Evolutionary conservation across 306 rosid genomes (phyloP).

Genomic region (Malus fusca): DNA sequence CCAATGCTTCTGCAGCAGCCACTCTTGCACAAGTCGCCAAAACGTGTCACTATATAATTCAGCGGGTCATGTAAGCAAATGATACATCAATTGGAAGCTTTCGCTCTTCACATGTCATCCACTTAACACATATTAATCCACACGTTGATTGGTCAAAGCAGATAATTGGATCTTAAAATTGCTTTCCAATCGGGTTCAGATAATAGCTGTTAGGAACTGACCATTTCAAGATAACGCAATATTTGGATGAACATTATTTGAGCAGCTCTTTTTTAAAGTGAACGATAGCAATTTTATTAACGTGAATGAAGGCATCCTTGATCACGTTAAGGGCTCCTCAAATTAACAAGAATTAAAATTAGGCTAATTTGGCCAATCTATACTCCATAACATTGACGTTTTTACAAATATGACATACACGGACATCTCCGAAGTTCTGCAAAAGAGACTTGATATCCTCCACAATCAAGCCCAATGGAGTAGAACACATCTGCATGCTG

Average conservation of each 20-base stretch:
- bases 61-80: too few species aligned
- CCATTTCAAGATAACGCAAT: not conserved
- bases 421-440: too few species aligned
- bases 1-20: not conserved
- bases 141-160: not conserved
- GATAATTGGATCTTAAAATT: not conserved
- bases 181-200: not conserved
- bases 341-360: too few species aligned
- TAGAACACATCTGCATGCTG: too few species aligned
- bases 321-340: too few species aligned
- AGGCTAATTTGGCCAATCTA: too few species aligned
- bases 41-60: not conserved
- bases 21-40: not conserved
- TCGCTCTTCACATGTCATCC: not conserved
- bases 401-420: too few species aligned
- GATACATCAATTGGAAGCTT: not conserved
- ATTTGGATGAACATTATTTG: not conserved
- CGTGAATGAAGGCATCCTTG: too few species aligned
- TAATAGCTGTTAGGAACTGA: not conserved
- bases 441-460: too few species aligned
- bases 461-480: too few species aligned
- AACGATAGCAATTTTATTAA: too few species aligned
- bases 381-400: too few species aligned
- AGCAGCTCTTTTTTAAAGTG: not conserved
- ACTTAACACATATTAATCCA: not conserved